phyloP scores from a whole-genome alignment of 2,329 filamentous ascomycete genomes.

The Orbilia oligospora region DNA sequence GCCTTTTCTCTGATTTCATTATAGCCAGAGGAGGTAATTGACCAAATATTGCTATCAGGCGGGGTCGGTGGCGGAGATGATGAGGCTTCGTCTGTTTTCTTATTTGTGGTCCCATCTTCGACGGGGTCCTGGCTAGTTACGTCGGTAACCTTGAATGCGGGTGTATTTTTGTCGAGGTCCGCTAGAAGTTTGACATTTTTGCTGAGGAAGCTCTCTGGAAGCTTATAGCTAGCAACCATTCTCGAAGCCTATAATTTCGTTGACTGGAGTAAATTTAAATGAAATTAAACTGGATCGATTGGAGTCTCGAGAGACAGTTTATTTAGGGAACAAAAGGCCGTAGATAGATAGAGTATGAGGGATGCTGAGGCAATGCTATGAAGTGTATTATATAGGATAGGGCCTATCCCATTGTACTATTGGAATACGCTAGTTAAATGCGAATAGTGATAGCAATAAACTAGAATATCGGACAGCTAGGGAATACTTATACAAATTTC shows the following conservation, averaged over 20 bases:
- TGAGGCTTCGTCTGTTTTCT: background rate
- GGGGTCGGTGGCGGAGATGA: background rate
- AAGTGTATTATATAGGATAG: too few species aligned
- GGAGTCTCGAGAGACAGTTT: too few species aligned
- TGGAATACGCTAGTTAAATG: background rate
- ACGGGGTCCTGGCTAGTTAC: background rate
- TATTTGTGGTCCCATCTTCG: background rate
- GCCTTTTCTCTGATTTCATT: background rate
- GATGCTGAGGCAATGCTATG: too few species aligned
- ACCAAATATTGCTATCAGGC: background rate
- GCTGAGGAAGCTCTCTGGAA: conserved; percentile 5
- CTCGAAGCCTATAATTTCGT: background rate
- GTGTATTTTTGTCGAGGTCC: background rate
- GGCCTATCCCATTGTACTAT: too few species aligned
- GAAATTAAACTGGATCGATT: too few species aligned
- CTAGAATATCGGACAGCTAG: background rate
- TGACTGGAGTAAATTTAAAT: background rate
- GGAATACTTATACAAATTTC: background rate
- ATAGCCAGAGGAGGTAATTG: background rate
- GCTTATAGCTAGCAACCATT: background rate
- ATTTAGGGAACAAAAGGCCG: background rate
- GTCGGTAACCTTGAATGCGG: background rate
- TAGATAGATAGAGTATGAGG: background rate
- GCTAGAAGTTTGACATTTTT: conserved; percentile 19
- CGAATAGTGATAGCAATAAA: background rate